Evolutionary conservation across 2,329 filamentous ascomycete genomes (phyloP).

Genomic region (Epichloe amarillans): DNA sequence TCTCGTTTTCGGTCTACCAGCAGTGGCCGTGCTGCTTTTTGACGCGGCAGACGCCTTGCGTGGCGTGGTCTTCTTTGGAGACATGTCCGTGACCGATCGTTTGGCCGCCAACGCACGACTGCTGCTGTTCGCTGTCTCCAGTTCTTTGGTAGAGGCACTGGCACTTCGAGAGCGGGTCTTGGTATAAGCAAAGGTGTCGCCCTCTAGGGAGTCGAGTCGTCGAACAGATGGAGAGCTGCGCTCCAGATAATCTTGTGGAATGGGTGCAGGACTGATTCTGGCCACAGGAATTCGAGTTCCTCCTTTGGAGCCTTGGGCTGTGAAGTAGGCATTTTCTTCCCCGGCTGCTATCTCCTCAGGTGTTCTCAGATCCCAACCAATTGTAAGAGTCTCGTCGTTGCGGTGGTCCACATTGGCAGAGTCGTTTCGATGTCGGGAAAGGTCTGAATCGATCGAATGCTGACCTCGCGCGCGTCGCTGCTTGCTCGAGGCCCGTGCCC

Average conservation of each 20-base stretch:
- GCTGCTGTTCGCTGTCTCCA: slow-evolving; percentile 8
- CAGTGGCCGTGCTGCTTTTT: slow-evolving; percentile 27
- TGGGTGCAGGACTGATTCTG: slow-evolving; percentile 64
- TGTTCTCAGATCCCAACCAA: slow-evolving; percentile 58
- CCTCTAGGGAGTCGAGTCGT: slow-evolving; percentile 41
- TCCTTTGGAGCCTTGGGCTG: slow-evolving; percentile 41
- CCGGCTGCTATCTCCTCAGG: slow-evolving; percentile 65
- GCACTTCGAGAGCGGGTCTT: slow-evolving; percentile 59
- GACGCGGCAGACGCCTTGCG: slow-evolving; percentile 33
- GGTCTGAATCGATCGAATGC: slow-evolving; percentile 3
- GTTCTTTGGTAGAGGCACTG: slow-evolving; percentile 38
- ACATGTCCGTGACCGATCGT: slow-evolving; percentile 34
- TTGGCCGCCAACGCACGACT: slow-evolving; percentile 19
- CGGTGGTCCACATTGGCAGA: slow-evolving; percentile 24
- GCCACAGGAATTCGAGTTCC: slow-evolving; percentile 79
- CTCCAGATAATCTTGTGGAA: slow-evolving; percentile 58
- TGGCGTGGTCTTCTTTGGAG: slow-evolving; percentile 37
- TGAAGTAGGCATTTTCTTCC: slow-evolving; percentile 37
- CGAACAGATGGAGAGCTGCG: slow-evolving; percentile 57
- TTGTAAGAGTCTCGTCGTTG: slow-evolving; percentile 21
- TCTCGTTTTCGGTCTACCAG: slow-evolving; percentile 48
- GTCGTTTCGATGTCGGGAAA: slow-evolving; percentile 29
- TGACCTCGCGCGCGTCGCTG: slow-evolving; percentile 18
- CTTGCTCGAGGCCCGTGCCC: slow-evolving; percentile 39
- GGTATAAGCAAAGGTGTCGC: slow-evolving; percentile 43